phyloP scores from a whole-genome alignment of 2,329 filamentous ascomycete species.

The Diplodia sapinea region DNA sequence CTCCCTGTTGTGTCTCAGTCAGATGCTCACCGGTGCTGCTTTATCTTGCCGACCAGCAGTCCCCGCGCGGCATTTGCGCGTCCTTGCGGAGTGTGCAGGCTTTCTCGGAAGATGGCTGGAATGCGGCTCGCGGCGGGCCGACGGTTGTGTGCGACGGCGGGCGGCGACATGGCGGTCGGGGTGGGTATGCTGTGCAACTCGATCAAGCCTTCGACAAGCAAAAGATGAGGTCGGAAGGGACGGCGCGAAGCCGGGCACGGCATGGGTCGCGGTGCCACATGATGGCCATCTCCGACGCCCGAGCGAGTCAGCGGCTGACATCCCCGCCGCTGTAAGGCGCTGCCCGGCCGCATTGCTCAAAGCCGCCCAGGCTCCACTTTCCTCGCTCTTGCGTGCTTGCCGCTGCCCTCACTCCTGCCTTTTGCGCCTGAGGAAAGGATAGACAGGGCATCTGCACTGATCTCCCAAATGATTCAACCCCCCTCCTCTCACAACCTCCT shows the following conservation, averaged over 20 bases:
- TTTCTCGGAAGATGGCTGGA: neutral
- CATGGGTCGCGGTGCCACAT: constrained; percentile 8
- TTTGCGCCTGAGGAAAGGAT: constrained; percentile 13
- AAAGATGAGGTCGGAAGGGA: constrained; percentile 5
- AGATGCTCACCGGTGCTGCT: neutral
- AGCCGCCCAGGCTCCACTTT: constrained; percentile 15
- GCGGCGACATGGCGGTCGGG: too few species aligned
- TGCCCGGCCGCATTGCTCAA: constrained; percentile 7
- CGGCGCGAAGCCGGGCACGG: constrained; percentile 17
- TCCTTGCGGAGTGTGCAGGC: neutral
- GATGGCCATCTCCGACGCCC: constrained; percentile 19
- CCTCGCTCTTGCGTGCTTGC: constrained; percentile 25
- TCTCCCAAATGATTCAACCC: constrained; percentile 13
- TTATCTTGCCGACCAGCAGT: neutral
- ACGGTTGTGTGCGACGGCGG: neutral
- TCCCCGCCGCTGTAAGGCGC: neutral
- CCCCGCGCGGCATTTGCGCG: neutral
- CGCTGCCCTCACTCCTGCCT: neutral
- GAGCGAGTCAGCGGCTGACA: constrained; percentile 14
- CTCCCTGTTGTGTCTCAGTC: neutral
- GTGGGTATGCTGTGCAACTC: neutral
- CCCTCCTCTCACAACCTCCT: neutral
- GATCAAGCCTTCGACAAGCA: constrained; percentile 6
- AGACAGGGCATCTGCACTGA: constrained; percentile 19
- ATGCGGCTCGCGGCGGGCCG: neutral